Evolutionary conservation across 164 flowering plant species (phyloP).

Genomic region (Platanus orientalis): DNA sequence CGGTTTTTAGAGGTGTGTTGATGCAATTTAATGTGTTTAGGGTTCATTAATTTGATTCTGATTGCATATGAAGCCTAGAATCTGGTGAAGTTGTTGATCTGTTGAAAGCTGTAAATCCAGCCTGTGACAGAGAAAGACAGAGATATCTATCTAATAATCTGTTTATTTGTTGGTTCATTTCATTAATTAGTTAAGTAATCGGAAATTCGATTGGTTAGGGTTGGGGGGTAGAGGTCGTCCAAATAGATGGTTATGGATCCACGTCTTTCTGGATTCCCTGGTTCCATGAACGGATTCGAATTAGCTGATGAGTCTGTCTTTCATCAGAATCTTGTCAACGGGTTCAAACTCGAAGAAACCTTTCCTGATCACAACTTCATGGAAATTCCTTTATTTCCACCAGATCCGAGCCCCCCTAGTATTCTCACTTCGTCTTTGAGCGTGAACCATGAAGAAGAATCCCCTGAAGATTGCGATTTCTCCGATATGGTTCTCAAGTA

Average conservation of each 20-base stretch:
- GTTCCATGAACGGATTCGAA: conserved; percentile 21
- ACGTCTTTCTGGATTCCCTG: conserved; percentile 18
- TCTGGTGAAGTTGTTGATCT: background rate
- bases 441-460: conserved; percentile 38
- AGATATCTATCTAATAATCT: too few species aligned
- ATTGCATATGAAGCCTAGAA: too few species aligned
- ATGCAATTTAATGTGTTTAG: too few species aligned
- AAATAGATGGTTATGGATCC: conserved; percentile 45
- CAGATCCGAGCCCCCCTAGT: conserved; percentile 13
- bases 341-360: conserved; percentile 17
- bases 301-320: conserved; percentile 17
- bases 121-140: too few species aligned
- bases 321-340: conserved; percentile 15
- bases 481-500: conserved; percentile 65
- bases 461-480: conserved; percentile 65
- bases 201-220: background rate
- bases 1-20: background rate
- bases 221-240: background rate
- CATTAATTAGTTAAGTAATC: background rate
- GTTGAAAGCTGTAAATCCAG: background rate
- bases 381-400: conserved; percentile 16
- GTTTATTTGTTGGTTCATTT: too few species aligned
- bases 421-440: conserved; percentile 6
- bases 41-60: background rate
- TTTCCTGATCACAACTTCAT: conserved; percentile 20